A percentile compares a stretch with the other conserved stretches of the same genome.
Conservation (phyloP, 257 asterid species). For the Solanum pimpinellifolium region DNA sequence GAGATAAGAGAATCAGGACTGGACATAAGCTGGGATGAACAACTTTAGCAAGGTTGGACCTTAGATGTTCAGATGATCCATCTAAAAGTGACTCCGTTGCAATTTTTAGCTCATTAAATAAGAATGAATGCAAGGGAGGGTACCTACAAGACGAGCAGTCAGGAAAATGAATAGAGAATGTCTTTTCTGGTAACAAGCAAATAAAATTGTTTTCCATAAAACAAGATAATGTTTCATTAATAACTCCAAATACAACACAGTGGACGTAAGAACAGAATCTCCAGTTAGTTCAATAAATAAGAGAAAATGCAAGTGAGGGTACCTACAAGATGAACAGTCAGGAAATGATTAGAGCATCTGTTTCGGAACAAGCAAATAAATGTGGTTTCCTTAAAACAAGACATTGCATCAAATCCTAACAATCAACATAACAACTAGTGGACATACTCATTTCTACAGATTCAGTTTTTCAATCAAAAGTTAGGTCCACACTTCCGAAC, state of each 20-base stretch:
- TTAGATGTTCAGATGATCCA: conserved; percentile 40
- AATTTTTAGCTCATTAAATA: conserved; percentile 60
- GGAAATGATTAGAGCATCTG: neutral
- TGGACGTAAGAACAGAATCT: neutral
- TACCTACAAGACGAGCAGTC: conserved; percentile 42
- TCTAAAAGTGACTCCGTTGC: conserved; percentile 60
- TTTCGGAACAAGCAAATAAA: neutral
- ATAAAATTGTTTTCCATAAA: neutral
- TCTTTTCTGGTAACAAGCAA: neutral
- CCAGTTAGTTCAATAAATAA: conserved; percentile 49
- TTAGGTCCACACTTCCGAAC: neutral
- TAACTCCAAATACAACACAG: neutral
- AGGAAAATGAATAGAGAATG: neutral
- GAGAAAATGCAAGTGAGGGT: conserved; percentile 70
- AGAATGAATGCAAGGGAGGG: conserved; percentile 76
- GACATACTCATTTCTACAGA: neutral
- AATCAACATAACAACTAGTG: neutral
- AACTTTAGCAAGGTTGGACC: conserved; percentile 49
- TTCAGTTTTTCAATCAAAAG: neutral
- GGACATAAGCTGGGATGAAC: conserved; percentile 97
- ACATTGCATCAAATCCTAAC: neutral
- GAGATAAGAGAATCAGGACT: conserved; percentile 70
- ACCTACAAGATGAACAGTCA: conserved; percentile 29
- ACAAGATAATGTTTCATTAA: neutral
- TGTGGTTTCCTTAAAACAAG: neutral